Percentiles rank a stretch among this genome's conserved stretches.
phyloP scores from a whole-genome alignment of 2,329 filamentous ascomycete species.

The Alternaria sp. region DNA sequence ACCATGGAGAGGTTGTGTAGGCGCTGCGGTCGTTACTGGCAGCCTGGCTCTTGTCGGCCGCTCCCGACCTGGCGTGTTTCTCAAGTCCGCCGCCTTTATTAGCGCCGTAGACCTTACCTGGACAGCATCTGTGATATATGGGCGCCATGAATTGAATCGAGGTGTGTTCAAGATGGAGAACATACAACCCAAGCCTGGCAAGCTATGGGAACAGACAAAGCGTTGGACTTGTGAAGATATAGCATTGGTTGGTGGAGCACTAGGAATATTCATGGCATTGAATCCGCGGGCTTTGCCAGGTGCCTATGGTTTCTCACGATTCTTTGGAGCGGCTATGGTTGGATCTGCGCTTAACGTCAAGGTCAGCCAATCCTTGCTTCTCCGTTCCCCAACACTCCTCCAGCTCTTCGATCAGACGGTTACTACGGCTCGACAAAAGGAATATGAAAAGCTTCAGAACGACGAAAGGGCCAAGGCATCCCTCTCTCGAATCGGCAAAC shows the following conservation, averaged over 20 bases:
- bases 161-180: slow-evolving; percentile 28
- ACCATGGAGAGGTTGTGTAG: slow-evolving; percentile 14
- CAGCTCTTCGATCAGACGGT: slow-evolving; percentile 9
- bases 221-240: slow-evolving; percentile 27
- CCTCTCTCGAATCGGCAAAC: slow-evolving; percentile 21
- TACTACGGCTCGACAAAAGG: neutral
- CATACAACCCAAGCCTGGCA: slow-evolving; percentile 24
- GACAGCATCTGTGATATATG: slow-evolving; percentile 18
- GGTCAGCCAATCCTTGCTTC: slow-evolving; percentile 1
- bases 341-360: slow-evolving; percentile 24
- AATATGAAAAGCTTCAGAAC: slow-evolving; percentile 17
- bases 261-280: slow-evolving; percentile 23
- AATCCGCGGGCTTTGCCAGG: slow-evolving; percentile 28
- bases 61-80: slow-evolving; percentile 28
- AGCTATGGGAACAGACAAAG: slow-evolving; percentile 33
- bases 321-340: slow-evolving; percentile 25
- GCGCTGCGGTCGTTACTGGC: slow-evolving; percentile 20
- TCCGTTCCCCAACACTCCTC: neutral
- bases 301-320: slow-evolving; percentile 23
- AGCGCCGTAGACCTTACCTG: slow-evolving; percentile 18
- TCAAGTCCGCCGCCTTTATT: slow-evolving; percentile 21
- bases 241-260: slow-evolving; percentile 21
- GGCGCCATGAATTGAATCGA: slow-evolving; percentile 26
- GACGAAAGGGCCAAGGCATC: slow-evolving; percentile 21
- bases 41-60: slow-evolving; percentile 22